Evolutionary conservation across 2,329 filamentous ascomycete species (phyloP).

Genomic region (Stemphylium beticola): DNA sequence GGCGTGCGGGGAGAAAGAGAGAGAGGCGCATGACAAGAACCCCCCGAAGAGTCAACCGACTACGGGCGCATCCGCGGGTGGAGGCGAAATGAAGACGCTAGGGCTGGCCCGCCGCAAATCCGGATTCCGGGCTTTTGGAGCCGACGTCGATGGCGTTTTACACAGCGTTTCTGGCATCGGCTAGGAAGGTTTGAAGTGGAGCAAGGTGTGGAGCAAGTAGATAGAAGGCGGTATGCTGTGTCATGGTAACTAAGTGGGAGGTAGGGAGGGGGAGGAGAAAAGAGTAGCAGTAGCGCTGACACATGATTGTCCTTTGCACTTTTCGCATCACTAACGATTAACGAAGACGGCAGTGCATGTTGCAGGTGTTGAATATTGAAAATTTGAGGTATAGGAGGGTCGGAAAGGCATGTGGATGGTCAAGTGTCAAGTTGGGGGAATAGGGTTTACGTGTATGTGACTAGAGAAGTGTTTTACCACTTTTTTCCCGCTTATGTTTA

Average conservation of each 20-base stretch:
- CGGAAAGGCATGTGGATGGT: slow-evolving; percentile 7
- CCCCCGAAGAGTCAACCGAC: neutral
- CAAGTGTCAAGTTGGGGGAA: slow-evolving; percentile 11
- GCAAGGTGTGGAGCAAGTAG: neutral
- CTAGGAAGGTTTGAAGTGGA: neutral
- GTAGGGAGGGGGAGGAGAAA: too few species aligned
- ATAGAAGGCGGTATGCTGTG: too few species aligned
- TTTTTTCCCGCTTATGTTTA: neutral
- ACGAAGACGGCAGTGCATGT: neutral
- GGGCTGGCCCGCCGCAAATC: slow-evolving; percentile 9
- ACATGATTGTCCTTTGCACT: neutral
- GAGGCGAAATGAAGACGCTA: slow-evolving; percentile 7
- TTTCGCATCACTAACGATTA: too few species aligned
- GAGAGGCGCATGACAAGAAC: neutral
- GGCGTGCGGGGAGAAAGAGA: neutral
- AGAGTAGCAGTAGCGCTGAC: neutral
- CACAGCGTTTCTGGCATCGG: neutral
- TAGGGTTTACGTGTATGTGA: slow-evolving; percentile 6
- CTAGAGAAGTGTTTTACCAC: slow-evolving; percentile 8
- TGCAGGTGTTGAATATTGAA: slow-evolving; percentile 8
- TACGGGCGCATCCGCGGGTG: neutral
- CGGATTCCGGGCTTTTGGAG: slow-evolving; percentile 22
- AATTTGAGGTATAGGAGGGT: slow-evolving; percentile 8
- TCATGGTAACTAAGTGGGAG: too few species aligned
- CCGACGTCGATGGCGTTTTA: slow-evolving; percentile 5